phyloP scores from a whole-genome alignment of 73 alveolate genomes.

The Durusdinium trenchii region DNA sequence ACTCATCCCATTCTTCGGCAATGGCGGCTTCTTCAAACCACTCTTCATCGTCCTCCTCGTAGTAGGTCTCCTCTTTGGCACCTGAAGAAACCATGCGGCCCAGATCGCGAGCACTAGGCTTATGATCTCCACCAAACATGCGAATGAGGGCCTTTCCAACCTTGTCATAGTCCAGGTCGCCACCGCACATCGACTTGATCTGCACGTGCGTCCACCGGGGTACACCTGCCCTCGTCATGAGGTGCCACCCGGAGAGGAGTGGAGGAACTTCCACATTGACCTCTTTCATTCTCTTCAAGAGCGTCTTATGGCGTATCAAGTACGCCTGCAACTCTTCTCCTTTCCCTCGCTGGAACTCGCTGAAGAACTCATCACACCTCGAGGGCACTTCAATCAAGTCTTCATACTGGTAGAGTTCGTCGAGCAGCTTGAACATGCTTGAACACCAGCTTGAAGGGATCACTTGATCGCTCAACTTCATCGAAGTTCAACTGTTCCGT shows the following conservation, averaged over 20 bases:
- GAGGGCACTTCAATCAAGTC: background rate
- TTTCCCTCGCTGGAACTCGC: background rate
- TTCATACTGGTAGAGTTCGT: constrained; percentile 11
- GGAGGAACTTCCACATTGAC: background rate
- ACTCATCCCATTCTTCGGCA: no score
- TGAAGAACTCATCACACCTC: background rate
- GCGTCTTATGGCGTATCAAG: background rate
- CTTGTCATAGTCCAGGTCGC: background rate
- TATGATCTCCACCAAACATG: background rate
- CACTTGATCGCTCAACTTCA: background rate
- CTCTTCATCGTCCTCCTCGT: background rate
- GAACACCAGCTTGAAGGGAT: constrained; percentile 12
- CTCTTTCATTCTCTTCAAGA: background rate
- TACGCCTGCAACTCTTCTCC: constrained; percentile 19
- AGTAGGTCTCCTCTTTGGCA: no score
- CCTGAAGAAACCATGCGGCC: no score
- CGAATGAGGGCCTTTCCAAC: background rate
- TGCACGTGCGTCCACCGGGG: constrained; percentile 20
- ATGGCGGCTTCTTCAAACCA: no score
- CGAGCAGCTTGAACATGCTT: no score
- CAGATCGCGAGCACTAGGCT: background rate
- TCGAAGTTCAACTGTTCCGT: constrained; percentile 6
- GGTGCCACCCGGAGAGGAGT: background rate
- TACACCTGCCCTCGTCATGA: background rate
- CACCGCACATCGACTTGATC: background rate